Conservation (phyloP, 306 rosid species). For the Ammopiptanthus mongolicus region DNA sequence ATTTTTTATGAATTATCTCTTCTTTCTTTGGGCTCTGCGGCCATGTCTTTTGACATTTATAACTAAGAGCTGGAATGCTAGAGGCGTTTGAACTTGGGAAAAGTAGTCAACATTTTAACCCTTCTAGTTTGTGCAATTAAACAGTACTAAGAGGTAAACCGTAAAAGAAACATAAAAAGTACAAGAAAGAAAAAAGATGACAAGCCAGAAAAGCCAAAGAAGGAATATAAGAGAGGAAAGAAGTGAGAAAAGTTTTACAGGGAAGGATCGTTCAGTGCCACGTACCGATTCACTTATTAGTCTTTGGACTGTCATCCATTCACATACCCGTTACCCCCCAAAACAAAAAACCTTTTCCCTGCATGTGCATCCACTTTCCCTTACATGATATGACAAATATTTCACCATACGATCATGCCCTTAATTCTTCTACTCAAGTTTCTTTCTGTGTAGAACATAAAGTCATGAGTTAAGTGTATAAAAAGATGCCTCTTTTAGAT, state of each 20-base stretch:
- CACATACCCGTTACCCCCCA: not conserved
- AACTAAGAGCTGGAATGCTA: too few relatives aligned
- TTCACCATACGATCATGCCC: slow-evolving; percentile 47
- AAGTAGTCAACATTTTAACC: slow-evolving; percentile 18
- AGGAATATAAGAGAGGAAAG: not conserved
- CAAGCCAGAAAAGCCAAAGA: not conserved
- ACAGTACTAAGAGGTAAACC: not conserved
- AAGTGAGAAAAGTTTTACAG: slow-evolving; percentile 38
- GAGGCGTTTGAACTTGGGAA: not conserved
- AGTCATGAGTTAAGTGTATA: slow-evolving; percentile 43
- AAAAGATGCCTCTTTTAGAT: slow-evolving; percentile 43
- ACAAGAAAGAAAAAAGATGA: not conserved
- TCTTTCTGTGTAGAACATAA: slow-evolving; percentile 33
- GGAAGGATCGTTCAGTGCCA: slow-evolving; percentile 37
- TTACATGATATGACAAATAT: slow-evolving; percentile 50
- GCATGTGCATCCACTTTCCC: slow-evolving; percentile 48
- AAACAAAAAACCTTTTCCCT: slow-evolving; percentile 29
- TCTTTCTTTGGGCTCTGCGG: too few relatives aligned
- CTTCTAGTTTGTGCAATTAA: slow-evolving; percentile 38
- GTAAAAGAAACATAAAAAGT: not conserved
- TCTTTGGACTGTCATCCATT: slow-evolving; percentile 75
- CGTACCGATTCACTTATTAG: slow-evolving; percentile 43
- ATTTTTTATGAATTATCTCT: too few relatives aligned
- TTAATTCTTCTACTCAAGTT: slow-evolving; percentile 20
- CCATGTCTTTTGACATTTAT: too few relatives aligned